Base-by-base conservation (phyloP, 2,329 filamentous ascomycete species). In the Colletotrichum echinochloae region DNA sequence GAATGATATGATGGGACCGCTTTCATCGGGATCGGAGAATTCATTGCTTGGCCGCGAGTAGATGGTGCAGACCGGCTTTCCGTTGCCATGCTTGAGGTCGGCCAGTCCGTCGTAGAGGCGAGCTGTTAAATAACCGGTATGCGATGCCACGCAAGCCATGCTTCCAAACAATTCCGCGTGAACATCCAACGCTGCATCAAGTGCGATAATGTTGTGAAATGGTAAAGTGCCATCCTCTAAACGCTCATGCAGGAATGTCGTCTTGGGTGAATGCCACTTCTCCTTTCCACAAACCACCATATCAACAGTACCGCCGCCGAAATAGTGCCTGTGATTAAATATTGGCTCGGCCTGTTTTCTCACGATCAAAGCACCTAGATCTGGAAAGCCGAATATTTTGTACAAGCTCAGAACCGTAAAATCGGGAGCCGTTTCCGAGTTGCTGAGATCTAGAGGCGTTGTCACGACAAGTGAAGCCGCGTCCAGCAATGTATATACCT, bases 351-450 rank as follows among this genome's bases (percentile, higher is more conserved):
- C 88, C 39, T 88, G 85, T 74, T 93, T 94, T 51, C 92, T 90
- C 16, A 98, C 90, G 37, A 98, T 90, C 68, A 99, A 82, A 1
- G 91, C 94, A 1, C 95, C 95, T 2, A 98, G 84, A 78, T 98
- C 94, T 0, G 95, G 95, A 74, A 98, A 98, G 1, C 96, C 95
- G 79, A 98, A 98, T n/a, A 98, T 95, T 79, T 98, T 99, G 83
- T 98, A 97, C 73, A 98, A 90, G 79, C 95, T 98, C 51, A 98
- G 77, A 0, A 94, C 92, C 0, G 89, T 91, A 74, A 98, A 98
- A 78, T 98, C 95, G 1, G 95, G 93, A 0, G 92, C 90, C 0
- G 81, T 78, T 0, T 84, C 82, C 0, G 85, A 75, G 74, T 92
- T 82, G 65, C 88, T 84, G 2, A 98, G 83, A 76, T 97, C 88